Conservation (phyloP, 2,329 filamentous ascomycete genomes). For the Epicoccum nigrum region DNA sequence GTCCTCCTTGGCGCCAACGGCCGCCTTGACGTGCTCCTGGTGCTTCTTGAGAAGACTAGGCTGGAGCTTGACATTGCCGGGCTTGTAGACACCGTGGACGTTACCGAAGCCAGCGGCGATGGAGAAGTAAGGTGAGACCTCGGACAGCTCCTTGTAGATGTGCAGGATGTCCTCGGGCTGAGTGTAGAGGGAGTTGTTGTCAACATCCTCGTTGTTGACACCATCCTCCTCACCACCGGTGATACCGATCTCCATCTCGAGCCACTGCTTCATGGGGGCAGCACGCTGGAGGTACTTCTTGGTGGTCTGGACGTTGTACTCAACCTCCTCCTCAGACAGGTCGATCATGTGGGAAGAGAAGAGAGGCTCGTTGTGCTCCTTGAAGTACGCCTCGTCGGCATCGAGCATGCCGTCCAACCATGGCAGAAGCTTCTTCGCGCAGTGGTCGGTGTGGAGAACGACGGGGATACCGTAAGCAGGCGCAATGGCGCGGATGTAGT, state of each 20-base stretch:
- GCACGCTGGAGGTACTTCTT: slow-evolving; percentile 78
- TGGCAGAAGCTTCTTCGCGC: slow-evolving; percentile 98
- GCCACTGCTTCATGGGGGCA: slow-evolving; percentile 94
- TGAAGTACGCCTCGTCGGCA: slow-evolving; percentile 94
- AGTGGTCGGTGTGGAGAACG: slow-evolving; percentile 87
- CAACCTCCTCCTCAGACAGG: slow-evolving; percentile 75
- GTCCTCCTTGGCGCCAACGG: slow-evolving; percentile 71
- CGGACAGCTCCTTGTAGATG: slow-evolving; percentile 63
- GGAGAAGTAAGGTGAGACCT: slow-evolving; percentile 92
- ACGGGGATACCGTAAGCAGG: slow-evolving; percentile 71
- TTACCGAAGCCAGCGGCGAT: slow-evolving; percentile 87
- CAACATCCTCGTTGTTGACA: slow-evolving; percentile 96
- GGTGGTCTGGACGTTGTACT: slow-evolving; percentile 91
- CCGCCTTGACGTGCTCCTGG: slow-evolving; percentile 86
- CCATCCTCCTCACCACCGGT: slow-evolving; percentile 98
- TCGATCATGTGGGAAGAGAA: slow-evolving; percentile 99
- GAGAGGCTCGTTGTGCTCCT: slow-evolving; percentile 75
- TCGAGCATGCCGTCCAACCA: slow-evolving; percentile 84
- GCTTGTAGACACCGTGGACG: slow-evolving; percentile 99
- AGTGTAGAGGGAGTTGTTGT: slow-evolving; percentile 97
- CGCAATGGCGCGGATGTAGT: slow-evolving; percentile 90
- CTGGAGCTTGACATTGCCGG: slow-evolving; percentile 94
- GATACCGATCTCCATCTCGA: slow-evolving; percentile 89
- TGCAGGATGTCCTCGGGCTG: slow-evolving; percentile 58
- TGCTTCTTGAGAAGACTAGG: slow-evolving; percentile 96